Evolutionary conservation across 352 stramenopile species (phyloP).

Genomic region (Peronospora tabacina): DNA sequence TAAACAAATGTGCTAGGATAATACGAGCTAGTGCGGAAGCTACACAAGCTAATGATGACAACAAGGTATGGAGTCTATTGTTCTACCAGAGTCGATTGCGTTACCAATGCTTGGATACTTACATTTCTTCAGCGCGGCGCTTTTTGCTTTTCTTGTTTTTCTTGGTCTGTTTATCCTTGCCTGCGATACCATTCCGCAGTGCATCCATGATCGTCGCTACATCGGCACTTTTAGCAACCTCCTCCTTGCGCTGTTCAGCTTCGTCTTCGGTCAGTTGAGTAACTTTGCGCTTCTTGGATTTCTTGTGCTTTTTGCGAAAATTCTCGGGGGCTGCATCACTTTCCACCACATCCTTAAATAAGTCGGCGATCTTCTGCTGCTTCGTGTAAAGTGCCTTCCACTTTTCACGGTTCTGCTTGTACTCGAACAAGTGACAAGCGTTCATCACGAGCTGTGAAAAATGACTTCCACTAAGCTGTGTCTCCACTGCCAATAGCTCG

Average conservation of each 20-base stretch:
- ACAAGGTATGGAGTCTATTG: not conserved
- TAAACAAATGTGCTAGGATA: not conserved
- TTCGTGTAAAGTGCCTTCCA: constrained; percentile 71
- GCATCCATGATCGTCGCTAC: constrained; percentile 64
- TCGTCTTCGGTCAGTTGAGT: constrained; percentile 19
- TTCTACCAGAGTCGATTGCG: not conserved
- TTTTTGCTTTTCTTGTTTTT: constrained; percentile 49
- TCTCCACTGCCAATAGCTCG: constrained; percentile 61
- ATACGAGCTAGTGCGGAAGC: not conserved
- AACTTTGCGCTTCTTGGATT: constrained; percentile 43
- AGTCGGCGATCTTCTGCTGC: constrained; percentile 67
- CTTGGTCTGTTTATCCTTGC: constrained; percentile 35
- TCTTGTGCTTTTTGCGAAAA: constrained; percentile 29
- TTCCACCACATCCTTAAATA: constrained; percentile 71
- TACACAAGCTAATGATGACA: not conserved
- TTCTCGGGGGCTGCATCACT: constrained; percentile 20
- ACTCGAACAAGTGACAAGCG: constrained; percentile 71
- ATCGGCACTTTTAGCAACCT: constrained; percentile 38
- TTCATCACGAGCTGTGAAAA: constrained; percentile 82
- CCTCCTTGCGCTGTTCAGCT: constrained; percentile 27
- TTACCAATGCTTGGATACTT: constrained; percentile 2
- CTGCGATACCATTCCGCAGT: constrained; percentile 30
- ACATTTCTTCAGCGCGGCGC: constrained; percentile 19
- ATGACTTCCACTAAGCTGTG: constrained; percentile 65
- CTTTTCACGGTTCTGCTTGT: constrained; percentile 68